Base-by-base conservation (phyloP, 1,284 basidiomycete genomes). In the Cryptococcus maquisensis region DNA sequence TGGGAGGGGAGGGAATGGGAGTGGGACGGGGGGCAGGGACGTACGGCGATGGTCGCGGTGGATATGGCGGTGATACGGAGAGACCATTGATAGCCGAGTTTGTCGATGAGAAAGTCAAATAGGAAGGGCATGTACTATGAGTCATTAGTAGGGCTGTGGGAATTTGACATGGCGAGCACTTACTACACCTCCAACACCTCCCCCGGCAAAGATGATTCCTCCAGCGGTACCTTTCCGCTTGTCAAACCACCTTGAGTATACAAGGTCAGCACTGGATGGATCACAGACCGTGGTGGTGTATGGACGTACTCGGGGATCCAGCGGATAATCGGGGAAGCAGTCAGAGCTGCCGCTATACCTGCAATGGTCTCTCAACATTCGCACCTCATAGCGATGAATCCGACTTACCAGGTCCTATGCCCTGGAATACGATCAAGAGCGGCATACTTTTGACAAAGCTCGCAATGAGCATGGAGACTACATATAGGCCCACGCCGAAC, bases 271-370 rank as follows among this genome's bases (percentile, higher is more conserved):
- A 32, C 28, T 32, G 28, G n/a, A n/a, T n/a, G n/a, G n/a, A 32
- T 32, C 28, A 32, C 28, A 6, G 28, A 32, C 28, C 10, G 3
- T 32, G 7, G 42, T 18, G 24, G 20, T 12, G 13, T 28, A 28
- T 40, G 21, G 26, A 60, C 63, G 13, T 51, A 62, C 63, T 64
- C 58, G 4, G 63, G 63, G 24, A 64, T 40, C 60, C 58, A 64
- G 5, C 60, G 47, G 32, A 64, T 62, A 36, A 64, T 55, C 10
- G 63, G 63, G 32, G 60, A 62, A 4, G 60, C 60, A 40, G 54
- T 56, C 1, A 64, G 26, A 7, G 60, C 60, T 5, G 54, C 60
- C 8, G 60, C 60, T 21, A 60, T 38, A 15, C 63, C 61, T 63
- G 20, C 2, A 49, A 10, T 32, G 9, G 28, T 10, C 32, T 35